Conservation (phyloP, 768 basidiomycete genomes). For the Boletales sp. region DNA sequence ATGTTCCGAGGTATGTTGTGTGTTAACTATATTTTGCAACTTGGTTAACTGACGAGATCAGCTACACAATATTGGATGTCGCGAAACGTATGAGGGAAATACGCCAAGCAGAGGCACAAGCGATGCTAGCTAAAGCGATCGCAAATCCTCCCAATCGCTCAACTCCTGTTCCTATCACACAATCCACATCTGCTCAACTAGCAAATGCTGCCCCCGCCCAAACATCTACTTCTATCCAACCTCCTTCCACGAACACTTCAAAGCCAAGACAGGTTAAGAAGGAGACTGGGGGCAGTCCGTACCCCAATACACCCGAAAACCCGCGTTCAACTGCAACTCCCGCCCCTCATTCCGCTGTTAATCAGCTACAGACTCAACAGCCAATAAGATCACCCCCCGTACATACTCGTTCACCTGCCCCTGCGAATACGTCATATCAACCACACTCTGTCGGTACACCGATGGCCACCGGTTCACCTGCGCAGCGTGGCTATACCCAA, state of each 20-base stretch:
- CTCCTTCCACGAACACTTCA: conserved; percentile 13
- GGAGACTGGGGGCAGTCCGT: conserved; percentile 25
- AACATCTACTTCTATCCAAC: conserved; percentile 30
- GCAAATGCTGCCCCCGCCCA: conserved; percentile 31
- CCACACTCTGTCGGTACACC: conserved; percentile 16
- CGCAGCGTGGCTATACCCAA: conserved; percentile 33
- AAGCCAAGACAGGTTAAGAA: conserved; percentile 28
- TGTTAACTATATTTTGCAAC: not conserved
- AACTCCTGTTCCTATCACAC: conserved; percentile 27
- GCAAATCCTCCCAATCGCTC: conserved; percentile 29
- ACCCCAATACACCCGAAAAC: conserved; percentile 27
- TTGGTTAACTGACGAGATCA: conserved; percentile 21
- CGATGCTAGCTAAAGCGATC: conserved; percentile 22
- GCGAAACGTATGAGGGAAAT: conserved; percentile 32
- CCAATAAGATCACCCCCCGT: conserved; percentile 29
- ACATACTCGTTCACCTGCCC: conserved; percentile 26
- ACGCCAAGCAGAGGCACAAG: conserved; percentile 24
- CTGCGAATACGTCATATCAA: conserved; percentile 19
- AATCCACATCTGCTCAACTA: conserved; percentile 33
- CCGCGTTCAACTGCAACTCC: conserved; percentile 29
- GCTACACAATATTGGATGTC: conserved; percentile 58
- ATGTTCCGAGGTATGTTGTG: conserved; percentile 45
- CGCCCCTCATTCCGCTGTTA: conserved; percentile 29
- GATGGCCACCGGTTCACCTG: conserved; percentile 25
- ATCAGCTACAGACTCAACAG: conserved; percentile 30